Base-by-base conservation (phyloP, 306 rosid genomes). In the Oxytropis ochrocephala region DNA sequence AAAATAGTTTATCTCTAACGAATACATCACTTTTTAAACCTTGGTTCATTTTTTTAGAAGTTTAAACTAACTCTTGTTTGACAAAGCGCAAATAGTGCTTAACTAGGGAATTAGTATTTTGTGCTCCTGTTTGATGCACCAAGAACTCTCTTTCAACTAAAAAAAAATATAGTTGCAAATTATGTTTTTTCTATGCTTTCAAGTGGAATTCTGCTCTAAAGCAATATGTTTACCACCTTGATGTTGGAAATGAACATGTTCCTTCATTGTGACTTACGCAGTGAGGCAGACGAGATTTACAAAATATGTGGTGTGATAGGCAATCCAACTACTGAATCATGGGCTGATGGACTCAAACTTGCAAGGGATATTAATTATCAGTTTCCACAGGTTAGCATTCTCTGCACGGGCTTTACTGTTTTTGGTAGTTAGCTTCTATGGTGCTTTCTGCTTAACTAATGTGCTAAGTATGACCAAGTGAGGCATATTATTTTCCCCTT, bases 301-400 rank as follows among this genome's bases (percentile, higher is more conserved):
- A 95, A 95, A 86, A 91, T 95, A 60, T 95, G 99, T 69, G 81
- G 89, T 74, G 92, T 95, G 62, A 86, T 91, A 7, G 97, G 99
- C 82, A 91, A 75, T 69, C 99, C 99, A 70, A 95, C 86, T 14
- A 70, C 48, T 63, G 91, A 84, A 56, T 79, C 93, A 43, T 95
- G 99, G 99, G 81, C 89, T 35, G 96, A 75, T 47, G 99, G 99
- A 43, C 86, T 91, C 66, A 78, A 30, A 73, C 96, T 95, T 67
- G 99, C 99, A 36, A 89, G 88, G 79, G 88, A 91, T 71, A 91
- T 95, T 58, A 89, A 87, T 71, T 95, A 85, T 77, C 92, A 91
- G 67, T 95, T 87, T 59, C 97, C 99, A 13, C 95, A 84, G 95
- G 99, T 91, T 29, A 49, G 86, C 39, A 47, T n/a, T 41, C 44